Percentiles rank a stretch among this genome's conserved stretches.
Conservation (phyloP, 768 basidiomycete species). For the Suillus variegatus region DNA sequence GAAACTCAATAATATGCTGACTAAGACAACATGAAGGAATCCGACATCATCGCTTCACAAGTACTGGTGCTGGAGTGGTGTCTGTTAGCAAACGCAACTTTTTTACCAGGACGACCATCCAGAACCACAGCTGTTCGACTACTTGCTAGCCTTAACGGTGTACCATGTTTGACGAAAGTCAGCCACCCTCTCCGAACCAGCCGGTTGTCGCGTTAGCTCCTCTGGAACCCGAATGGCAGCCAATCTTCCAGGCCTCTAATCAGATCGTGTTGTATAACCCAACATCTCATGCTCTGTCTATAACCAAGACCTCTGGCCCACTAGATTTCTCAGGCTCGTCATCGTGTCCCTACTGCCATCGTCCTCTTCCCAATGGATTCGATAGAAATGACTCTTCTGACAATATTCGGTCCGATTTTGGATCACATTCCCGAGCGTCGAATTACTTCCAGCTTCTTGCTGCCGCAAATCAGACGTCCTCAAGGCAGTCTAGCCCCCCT, state of each 20-base stretch:
- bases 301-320: slow-evolving; percentile 39
- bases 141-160: background rate
- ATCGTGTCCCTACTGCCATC: slow-evolving; percentile 77
- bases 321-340: slow-evolving; percentile 27
- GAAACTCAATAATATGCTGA: no score
- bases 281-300: slow-evolving; percentile 78
- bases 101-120: background rate
- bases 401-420: slow-evolving; percentile 37
- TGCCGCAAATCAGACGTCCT: slow-evolving; percentile 65
- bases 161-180: slow-evolving; percentile 32
- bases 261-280: slow-evolving; percentile 90
- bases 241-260: slow-evolving; percentile 80
- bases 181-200: slow-evolving; percentile 32
- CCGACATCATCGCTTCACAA: no score
- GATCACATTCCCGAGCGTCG: slow-evolving; percentile 55
- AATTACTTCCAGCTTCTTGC: slow-evolving; percentile 84
- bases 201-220: slow-evolving; percentile 31
- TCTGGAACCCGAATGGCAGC: slow-evolving; percentile 57
- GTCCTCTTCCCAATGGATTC: slow-evolving; percentile 51
- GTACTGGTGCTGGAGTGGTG: background rate
- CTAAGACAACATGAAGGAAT: no score
- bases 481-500: slow-evolving; percentile 54
- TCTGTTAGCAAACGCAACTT: background rate
- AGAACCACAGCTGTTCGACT: background rate
- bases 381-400: slow-evolving; percentile 26